Evolutionary conservation across 2,329 filamentous ascomycete species (phyloP), one percentile per base, ranked within the genome.

Genomic region (Fusarium luffae): DNA sequence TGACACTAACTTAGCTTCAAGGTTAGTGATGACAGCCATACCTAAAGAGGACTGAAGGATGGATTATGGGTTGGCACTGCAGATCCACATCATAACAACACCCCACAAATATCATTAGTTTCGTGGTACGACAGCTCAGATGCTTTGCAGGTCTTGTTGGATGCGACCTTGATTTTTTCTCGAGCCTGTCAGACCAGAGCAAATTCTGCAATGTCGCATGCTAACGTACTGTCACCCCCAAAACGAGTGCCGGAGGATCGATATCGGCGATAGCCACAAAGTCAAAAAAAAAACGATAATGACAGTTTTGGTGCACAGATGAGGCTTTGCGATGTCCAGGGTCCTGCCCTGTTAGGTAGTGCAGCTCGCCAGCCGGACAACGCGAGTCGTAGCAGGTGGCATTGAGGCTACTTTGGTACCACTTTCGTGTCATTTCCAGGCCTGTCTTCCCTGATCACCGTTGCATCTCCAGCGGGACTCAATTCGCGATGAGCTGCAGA

Each of bases 11-110:
- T 55, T 52, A 70, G 68, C 55, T 57, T 40, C 27, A 46, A 61
- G 59, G 65, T 70, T 70, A 68, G 68, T 71, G 68, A 69, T 65
- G 68, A 68, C 63, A 68, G 40, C 54, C 51, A 55, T 68, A 68
- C 68, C 68, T 28, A 47, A 63, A 71, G 28, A 46, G 49, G 59
- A 55, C 43, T 71, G 30, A 47, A 48, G 60, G 54, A 68, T 70
- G 67, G 44, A 40, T 57, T 41, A 50, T 59, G 42, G 57, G 30
- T 52, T 61, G 52, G 57, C 46, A 49, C 42, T 61, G 16, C 54
- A 41, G 68, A 56, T 68, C 68, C 68, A 71, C 68, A 61, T 40
- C 41, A 44, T 14, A 48, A 68, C 18, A 37, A 37, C 34, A 37
- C 49, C 30, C 46, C 61, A 57, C 41, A 50, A 41, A 27, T 63